Evolutionary conservation across 148 eudicot species (phyloP).

Genomic region (Cornus florida): DNA sequence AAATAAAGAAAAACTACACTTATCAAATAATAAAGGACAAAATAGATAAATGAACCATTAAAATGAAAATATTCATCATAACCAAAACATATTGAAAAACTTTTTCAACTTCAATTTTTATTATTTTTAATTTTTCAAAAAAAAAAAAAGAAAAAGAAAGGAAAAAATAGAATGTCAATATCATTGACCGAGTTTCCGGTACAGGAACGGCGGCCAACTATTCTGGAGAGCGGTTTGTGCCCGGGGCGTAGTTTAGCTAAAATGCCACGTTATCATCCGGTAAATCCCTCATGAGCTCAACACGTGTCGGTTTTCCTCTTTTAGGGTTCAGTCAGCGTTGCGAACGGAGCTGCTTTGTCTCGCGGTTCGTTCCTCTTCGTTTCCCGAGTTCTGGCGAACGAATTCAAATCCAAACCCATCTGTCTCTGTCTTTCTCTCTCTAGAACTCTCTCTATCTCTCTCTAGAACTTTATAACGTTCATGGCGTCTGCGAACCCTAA

Average conservation of each 20-base stretch:
- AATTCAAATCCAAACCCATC: background rate
- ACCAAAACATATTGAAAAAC: no score
- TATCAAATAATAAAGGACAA: no score
- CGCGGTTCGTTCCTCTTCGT: background rate
- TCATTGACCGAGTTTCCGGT: background rate
- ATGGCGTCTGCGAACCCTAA: slow-evolving; percentile 20
- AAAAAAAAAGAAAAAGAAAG: no score
- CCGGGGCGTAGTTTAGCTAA: background rate
- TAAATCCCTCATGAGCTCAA: background rate
- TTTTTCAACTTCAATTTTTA: no score
- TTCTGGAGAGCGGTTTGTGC: background rate
- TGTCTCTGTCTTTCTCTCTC: slow-evolving; percentile 4
- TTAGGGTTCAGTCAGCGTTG: slow-evolving; percentile 3
- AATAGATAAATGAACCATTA: no score
- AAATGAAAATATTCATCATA: no score
- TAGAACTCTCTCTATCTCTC: background rate
- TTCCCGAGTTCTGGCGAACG: slow-evolving; percentile 16
- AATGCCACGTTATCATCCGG: background rate
- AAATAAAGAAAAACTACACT: no score
- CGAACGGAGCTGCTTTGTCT: background rate
- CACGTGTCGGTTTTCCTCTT: slow-evolving; percentile 9
- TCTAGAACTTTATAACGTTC: background rate
- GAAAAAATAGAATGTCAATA: background rate
- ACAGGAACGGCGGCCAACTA: slow-evolving; percentile 10
- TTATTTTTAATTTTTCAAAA: no score